Percentiles rank a stretch among this genome's conserved stretches.
Conservation (phyloP, 2,329 filamentous ascomycete genomes). For the Fusarium transvaalense region DNA sequence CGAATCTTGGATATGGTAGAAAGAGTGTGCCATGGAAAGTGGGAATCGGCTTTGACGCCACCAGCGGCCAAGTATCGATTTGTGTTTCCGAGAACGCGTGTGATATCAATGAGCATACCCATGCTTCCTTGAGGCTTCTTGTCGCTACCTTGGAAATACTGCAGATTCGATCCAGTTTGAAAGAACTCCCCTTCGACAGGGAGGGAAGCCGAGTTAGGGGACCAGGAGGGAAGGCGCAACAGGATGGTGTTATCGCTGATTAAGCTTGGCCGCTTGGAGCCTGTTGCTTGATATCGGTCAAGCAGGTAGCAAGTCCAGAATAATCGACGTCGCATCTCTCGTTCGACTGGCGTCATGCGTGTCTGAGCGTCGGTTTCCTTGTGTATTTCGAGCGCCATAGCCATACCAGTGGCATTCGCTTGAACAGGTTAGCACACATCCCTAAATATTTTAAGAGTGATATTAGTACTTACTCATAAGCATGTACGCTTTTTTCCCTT, state of each 20-base stretch:
- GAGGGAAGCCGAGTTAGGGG: constrained; percentile 69
- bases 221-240: constrained; percentile 81
- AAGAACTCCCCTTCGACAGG: constrained; percentile 84
- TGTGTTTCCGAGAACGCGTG: constrained; percentile 83
- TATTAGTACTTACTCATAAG: constrained; percentile 71
- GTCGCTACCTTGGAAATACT: constrained; percentile 75
- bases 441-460: neutral
- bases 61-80: constrained; percentile 87
- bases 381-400: constrained; percentile 83
- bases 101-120: constrained; percentile 87
- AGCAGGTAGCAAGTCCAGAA: constrained; percentile 93
- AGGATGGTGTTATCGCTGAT: constrained; percentile 82
- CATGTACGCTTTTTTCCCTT: constrained; percentile 90
- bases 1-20: constrained; percentile 89
- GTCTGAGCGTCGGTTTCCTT: constrained; percentile 76
- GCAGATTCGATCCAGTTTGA: constrained; percentile 80
- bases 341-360: constrained; percentile 74
- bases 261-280: constrained; percentile 84
- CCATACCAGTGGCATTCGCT: constrained; percentile 86
- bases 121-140: constrained; percentile 81
- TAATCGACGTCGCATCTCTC: constrained; percentile 81
- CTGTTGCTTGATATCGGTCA: constrained; percentile 85
- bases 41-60: constrained; percentile 88
- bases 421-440: constrained; percentile 51
- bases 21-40: constrained; percentile 90